Percentiles rank a stretch among this genome's conserved stretches.
Evolutionary conservation across 2,329 filamentous ascomycete species (phyloP).

Genomic region (Botrytis squamosa): DNA sequence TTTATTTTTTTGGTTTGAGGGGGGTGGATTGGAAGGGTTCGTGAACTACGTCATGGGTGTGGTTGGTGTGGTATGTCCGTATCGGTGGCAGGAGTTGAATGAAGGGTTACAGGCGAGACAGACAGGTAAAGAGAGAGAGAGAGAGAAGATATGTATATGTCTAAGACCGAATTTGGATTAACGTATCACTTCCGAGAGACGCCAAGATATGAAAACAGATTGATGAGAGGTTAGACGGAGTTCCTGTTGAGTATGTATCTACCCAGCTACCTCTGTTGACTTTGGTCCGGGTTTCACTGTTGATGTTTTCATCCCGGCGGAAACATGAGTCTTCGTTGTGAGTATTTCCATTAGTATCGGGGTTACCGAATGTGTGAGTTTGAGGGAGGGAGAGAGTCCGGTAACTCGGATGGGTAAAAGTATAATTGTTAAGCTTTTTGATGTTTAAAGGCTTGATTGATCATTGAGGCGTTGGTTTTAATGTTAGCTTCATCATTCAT

Average conservation of each 20-base stretch:
- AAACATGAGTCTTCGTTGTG: not conserved
- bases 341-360: not conserved
- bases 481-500: not conserved
- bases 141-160: not conserved
- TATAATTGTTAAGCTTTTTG: not conserved
- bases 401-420: not conserved
- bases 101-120: not conserved
- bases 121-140: not conserved
- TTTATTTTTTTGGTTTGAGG: not conserved
- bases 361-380: not conserved
- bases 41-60: not conserved
- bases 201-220: conserved; percentile 10
- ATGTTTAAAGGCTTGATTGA: not conserved
- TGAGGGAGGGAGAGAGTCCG: not conserved
- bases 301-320: not conserved
- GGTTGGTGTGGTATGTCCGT: not conserved
- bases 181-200: not conserved
- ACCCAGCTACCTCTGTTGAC: not conserved
- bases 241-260: not conserved
- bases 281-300: not conserved
- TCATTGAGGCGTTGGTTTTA: not conserved
- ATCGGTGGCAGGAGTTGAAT: not conserved
- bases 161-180: not conserved
- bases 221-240: not conserved
- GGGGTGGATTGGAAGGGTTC: not conserved